Conservation (phyloP, 2,329 filamentous ascomycete genomes). For the Ceratocystiopsis brevicomis region DNA sequence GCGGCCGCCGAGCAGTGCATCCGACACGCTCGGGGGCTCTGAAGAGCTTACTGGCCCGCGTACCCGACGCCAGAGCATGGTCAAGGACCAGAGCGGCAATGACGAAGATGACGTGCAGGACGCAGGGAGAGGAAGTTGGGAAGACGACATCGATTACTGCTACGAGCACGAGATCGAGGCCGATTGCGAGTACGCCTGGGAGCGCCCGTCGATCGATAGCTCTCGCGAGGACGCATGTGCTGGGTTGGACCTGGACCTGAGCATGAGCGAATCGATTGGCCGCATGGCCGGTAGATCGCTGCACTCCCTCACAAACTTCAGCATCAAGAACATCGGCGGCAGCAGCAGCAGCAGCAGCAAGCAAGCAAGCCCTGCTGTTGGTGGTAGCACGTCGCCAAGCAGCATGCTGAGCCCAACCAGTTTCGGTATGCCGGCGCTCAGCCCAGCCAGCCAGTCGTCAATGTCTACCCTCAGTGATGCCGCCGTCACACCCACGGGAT, state of each 20-base stretch:
- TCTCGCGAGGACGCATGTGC: constrained; percentile 13
- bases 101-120: constrained; percentile 15
- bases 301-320: too few relatives aligned
- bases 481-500: constrained; percentile 3
- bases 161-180: constrained; percentile 51
- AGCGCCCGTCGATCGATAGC: constrained; percentile 34
- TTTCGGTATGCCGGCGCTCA: constrained; percentile 23
- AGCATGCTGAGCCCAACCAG: constrained; percentile 32
- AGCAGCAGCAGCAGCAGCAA: constrained; percentile 23
- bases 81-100: background rate
- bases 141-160: constrained; percentile 52
- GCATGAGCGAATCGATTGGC: constrained; percentile 8
- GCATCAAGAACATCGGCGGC: background rate
- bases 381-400: constrained; percentile 8
- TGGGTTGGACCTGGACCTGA: background rate
- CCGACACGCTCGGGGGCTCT: constrained; percentile 30
- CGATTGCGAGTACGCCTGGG: constrained; percentile 48
- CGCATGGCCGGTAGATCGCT: constrained; percentile 5
- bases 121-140: constrained; percentile 30
- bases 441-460: background rate
- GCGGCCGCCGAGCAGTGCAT: constrained; percentile 25
- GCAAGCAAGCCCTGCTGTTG: constrained; percentile 10
- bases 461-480: background rate
- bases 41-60: constrained; percentile 21
- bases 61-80: constrained; percentile 10